Percentiles rank a stretch among this genome's conserved stretches.
phyloP scores from a whole-genome alignment of 2,329 filamentous ascomycete species.

The Fusarium xylarioides region DNA sequence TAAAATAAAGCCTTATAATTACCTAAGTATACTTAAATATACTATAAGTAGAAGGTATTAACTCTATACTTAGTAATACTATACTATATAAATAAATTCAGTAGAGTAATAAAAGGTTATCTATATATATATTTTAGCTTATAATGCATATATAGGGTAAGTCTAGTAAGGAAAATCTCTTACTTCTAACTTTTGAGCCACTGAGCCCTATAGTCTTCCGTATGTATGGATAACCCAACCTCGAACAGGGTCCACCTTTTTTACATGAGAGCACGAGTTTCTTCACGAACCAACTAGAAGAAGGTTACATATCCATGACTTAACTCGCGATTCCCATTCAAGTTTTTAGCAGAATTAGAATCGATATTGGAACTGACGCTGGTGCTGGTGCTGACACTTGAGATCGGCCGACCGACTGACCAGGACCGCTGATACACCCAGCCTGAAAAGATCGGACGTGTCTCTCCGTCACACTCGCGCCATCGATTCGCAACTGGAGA shows the following conservation, averaged over 20 bases:
- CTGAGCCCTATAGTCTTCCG: too few species aligned
- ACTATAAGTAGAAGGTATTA: too few species aligned
- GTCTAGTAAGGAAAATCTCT: too few species aligned
- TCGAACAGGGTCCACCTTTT: slow-evolving; percentile 30
- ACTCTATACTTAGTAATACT: too few species aligned
- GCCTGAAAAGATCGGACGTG: neutral
- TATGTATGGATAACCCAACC: slow-evolving; percentile 12
- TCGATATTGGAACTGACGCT: neutral
- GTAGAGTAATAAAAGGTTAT: too few species aligned
- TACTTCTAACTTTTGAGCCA: too few species aligned
- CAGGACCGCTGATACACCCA: slow-evolving; percentile 2
- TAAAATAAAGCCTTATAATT: too few species aligned
- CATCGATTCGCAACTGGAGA: slow-evolving; percentile 21
- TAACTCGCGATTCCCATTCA: neutral
- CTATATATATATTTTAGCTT: too few species aligned
- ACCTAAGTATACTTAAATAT: too few species aligned
- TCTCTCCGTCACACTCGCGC: slow-evolving; percentile 22
- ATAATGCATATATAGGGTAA: too few species aligned
- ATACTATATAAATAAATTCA: too few species aligned
- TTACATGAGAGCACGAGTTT: slow-evolving; percentile 1
- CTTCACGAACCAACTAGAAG: slow-evolving; percentile 2
- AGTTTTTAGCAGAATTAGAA: neutral
- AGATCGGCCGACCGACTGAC: neutral
- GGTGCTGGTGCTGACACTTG: neutral
- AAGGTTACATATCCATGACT: neutral